These are phyloP conservation scores for Suillus subaureus DNA, from an alignment of 768 basidiomycete species.

Conservation along the genomic window DNA sequence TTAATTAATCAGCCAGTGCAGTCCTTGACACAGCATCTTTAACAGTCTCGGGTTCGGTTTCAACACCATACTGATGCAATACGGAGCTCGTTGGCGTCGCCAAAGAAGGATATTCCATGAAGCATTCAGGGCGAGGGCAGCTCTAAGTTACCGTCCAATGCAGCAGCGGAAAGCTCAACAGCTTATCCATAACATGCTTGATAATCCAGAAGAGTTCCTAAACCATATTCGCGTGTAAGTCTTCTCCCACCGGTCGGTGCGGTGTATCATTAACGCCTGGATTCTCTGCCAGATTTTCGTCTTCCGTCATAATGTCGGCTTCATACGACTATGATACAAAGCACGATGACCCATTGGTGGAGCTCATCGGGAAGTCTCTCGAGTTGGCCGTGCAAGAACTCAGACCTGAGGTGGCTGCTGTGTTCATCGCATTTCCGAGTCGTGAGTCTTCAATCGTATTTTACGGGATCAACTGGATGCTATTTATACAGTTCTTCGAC, in stretches of 20 bases:
- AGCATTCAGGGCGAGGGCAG: constrained; percentile 30
- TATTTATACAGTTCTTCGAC: constrained; percentile 23
- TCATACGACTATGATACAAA: constrained; percentile 36
- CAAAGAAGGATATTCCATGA: constrained; percentile 40
- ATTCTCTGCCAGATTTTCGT: constrained; percentile 23
- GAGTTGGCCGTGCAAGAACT: constrained; percentile 22
- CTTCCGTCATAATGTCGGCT: constrained; percentile 31
- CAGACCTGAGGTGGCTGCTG: constrained; percentile 24
- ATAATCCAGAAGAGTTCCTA: constrained; percentile 24
- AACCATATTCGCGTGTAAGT: constrained; percentile 2
- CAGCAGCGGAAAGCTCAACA: constrained; percentile 34
- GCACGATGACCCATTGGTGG: constrained; percentile 31
- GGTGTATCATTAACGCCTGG: background rate
- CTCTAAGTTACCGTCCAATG: constrained; percentile 30
- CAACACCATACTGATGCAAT: constrained; percentile 34
- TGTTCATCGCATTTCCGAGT: constrained; percentile 19
- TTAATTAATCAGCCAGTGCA: background rate
- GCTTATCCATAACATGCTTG: constrained; percentile 31
- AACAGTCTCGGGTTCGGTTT: constrained; percentile 36
- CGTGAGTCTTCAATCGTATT: constrained; percentile 7
- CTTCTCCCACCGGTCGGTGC: background rate
- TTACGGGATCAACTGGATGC: background rate
- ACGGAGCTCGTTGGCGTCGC: constrained; percentile 39
- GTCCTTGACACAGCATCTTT: background rate
- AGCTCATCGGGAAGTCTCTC: constrained; percentile 28